phyloP scores from a whole-genome alignment of 2,329 filamentous ascomycete genomes.

The Dothidotthia symphoricarpi region DNA sequence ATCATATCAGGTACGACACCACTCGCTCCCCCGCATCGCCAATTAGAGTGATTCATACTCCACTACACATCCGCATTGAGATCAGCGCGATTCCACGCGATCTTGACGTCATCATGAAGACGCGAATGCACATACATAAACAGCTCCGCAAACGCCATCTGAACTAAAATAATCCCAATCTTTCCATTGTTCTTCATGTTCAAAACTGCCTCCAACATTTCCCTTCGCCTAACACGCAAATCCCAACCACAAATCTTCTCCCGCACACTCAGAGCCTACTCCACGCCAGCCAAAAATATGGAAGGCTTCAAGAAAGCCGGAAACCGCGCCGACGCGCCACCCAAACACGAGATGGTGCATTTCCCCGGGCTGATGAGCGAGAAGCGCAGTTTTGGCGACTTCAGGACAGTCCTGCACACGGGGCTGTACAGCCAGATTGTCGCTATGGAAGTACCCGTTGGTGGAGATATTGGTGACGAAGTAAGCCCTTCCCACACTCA shows the following conservation, averaged over 20 bases:
- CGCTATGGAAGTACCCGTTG: slow-evolving; percentile 63
- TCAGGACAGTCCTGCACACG: slow-evolving; percentile 62
- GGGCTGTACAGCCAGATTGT: slow-evolving; percentile 63
- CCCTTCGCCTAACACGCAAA: slow-evolving; percentile 1
- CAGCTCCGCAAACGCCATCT: neutral
- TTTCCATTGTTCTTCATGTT: slow-evolving; percentile 3
- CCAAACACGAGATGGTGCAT: slow-evolving; percentile 56
- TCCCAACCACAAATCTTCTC: slow-evolving; percentile 3
- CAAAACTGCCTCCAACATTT: neutral
- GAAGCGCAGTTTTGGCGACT: slow-evolving; percentile 57
- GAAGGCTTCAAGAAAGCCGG: slow-evolving; percentile 27
- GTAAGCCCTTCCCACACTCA: slow-evolving; percentile 37
- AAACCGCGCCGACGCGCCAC: slow-evolving; percentile 28
- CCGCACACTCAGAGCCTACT: slow-evolving; percentile 4
- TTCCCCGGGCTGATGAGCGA: slow-evolving; percentile 57
- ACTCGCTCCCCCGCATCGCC: neutral
- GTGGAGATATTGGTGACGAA: slow-evolving; percentile 66
- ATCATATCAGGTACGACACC: slow-evolving; percentile 15
- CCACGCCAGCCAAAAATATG: slow-evolving; percentile 13
- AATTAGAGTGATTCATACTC: neutral
- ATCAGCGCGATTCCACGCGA: neutral
- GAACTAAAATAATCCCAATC: neutral
- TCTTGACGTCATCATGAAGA: slow-evolving; percentile 13
- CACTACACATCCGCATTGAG: slow-evolving; percentile 2
- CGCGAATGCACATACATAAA: no score